Evolutionary conservation across 2,329 filamentous ascomycete genomes (phyloP), one percentile per base, ranked within the genome.

Genomic region (Arachnopeziza araneosa): DNA sequence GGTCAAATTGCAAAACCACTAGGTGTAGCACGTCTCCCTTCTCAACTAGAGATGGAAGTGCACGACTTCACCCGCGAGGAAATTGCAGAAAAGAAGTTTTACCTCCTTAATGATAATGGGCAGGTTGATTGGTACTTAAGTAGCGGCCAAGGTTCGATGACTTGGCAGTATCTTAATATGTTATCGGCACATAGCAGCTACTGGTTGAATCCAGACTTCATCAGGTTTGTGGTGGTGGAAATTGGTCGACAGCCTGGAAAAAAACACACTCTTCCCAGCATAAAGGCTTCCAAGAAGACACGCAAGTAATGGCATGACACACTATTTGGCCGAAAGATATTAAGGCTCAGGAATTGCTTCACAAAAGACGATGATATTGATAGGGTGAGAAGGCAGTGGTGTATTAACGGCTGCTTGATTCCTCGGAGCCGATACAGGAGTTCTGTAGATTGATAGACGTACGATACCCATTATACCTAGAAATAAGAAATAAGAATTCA

Each of bases 131-230:
- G 86, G 75, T 96, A 88, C 68, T 77, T 99, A 54, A 86, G 86
- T 54, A 92, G 91, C 8, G 90, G 91, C 0, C 89, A 90, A 1
- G 95, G 95, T 0, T 88, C 93, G 3, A 78, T 99, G 44, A 95
- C 96, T 74, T 92, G 97, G 24, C 93, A 98, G 75, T 99, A 99
- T 72, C 76, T 98, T 44, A 97, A 96, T 67, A 99, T 99, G 95
- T 77, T 99, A 58, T 90, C 91, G 60, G 95, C 95, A 9, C 95
- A 99, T 74, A 92, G 90, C 59, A 93, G 90, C 72, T 99, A 99
- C 74, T 99, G 95, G 95, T 82, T 85, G 1, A 86, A 89, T 68
- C 83, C 80, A 26, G 95, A 98, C 72, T 93, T 99, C 72, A 87
- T 96, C n/a, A 80, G 93, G 52, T 87, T 98, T 79, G 76, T 98